Percentiles rank a stretch among this genome's conserved stretches.
Conservation (phyloP, 2,329 filamentous ascomycete genomes). For the Neofusicoccum laricinum region DNA sequence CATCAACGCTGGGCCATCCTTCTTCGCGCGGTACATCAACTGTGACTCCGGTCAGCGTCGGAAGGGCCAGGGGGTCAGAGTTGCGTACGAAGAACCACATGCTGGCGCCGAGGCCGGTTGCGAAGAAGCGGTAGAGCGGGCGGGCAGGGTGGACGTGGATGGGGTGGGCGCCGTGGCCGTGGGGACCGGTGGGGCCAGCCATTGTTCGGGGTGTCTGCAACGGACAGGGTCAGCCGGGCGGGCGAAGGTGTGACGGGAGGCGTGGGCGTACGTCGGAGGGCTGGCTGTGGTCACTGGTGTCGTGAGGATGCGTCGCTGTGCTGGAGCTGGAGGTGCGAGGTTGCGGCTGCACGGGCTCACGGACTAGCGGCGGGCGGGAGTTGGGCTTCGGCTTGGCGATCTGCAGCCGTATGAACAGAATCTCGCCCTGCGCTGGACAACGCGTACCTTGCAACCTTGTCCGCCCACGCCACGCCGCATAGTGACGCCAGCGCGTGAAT, state of each 20-base stretch:
- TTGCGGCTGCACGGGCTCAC: constrained; percentile 13
- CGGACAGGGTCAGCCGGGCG: background rate
- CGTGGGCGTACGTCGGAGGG: background rate
- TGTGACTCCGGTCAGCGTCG: constrained; percentile 36
- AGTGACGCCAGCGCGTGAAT: background rate
- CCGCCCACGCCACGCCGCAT: background rate
- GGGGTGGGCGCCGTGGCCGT: constrained; percentile 43
- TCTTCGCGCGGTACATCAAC: constrained; percentile 95
- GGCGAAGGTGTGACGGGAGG: background rate
- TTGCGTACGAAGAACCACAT: constrained; percentile 98
- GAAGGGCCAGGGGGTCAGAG: background rate
- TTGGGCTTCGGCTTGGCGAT: background rate
- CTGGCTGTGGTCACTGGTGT: background rate
- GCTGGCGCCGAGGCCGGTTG: constrained; percentile 82
- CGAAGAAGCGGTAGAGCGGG: constrained; percentile 78
- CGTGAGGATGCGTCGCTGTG: background rate
- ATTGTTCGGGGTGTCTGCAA: constrained; percentile 1
- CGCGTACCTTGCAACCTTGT: background rate
- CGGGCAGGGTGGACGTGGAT: constrained; percentile 59
- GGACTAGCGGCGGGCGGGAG: constrained; percentile 7
- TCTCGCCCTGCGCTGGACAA: constrained; percentile 1
- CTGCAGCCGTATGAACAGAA: background rate
- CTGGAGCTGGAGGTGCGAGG: background rate
- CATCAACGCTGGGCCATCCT: constrained; percentile 86
- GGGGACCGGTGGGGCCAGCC: constrained; percentile 15